Percentiles rank a stretch among this genome's conserved stretches.
phyloP scores from a whole-genome alignment of 768 basidiomycete genomes.

The Leccinum variicolor region DNA sequence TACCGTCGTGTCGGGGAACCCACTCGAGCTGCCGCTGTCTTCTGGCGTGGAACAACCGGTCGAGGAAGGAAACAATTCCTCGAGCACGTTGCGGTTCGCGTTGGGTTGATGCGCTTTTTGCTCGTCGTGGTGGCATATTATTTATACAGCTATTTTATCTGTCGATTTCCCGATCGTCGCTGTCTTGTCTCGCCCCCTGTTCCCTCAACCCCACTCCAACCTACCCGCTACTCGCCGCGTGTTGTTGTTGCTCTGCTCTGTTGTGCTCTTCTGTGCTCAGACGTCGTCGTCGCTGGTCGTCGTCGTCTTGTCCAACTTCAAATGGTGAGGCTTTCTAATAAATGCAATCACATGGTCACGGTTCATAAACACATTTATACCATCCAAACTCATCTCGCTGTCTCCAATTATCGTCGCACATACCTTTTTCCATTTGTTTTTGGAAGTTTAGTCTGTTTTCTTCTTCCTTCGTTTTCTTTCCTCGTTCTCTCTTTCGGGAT shows the following conservation, averaged over 20 bases:
- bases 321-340: not conserved
- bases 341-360: not conserved
- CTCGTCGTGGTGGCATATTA: conserved; percentile 6
- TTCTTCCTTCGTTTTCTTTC: not conserved
- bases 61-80: conserved; percentile 23
- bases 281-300: not conserved
- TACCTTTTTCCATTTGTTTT: not conserved
- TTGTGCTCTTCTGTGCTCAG: not conserved
- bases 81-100: conserved; percentile 31
- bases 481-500: not conserved
- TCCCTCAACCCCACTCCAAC: not conserved
- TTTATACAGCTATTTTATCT: conserved; percentile 29
- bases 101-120: conserved; percentile 17
- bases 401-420: not conserved
- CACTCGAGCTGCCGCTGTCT: conserved; percentile 16
- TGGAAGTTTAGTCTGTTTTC: not conserved
- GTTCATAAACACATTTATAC: not conserved
- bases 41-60: conserved; percentile 12
- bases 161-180: not conserved
- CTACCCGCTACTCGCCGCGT: not conserved
- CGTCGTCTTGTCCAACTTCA: not conserved
- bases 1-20: conserved; percentile 1
- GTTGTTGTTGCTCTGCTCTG: not conserved
- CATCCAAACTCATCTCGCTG: not conserved
- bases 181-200: not conserved